Evolutionary conservation across 257 asterid genomes (phyloP), one percentile per base, ranked within the genome.

Genomic region (Nicotiana sylvestris): DNA sequence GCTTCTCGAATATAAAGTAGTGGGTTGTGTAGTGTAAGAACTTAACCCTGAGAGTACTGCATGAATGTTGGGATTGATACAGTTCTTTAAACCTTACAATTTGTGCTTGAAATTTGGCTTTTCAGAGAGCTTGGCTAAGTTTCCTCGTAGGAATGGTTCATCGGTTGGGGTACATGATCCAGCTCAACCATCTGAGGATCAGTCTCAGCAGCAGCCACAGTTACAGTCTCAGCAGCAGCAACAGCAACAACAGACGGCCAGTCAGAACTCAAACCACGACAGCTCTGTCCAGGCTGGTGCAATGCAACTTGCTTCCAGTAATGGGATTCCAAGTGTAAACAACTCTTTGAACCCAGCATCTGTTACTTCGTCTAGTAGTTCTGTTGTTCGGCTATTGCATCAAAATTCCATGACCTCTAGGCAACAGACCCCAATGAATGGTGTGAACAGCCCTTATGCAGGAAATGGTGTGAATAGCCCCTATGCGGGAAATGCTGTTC

Each of bases 41-140:
- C 15, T 33, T 35, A 67, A 33, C 51, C 76, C 53, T 67, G 53
- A 17, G 76, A 33, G 51, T 67, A 67, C 76, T 5, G 3, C 51
- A 67, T 66, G 49, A 8, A 4, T 67, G 51, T 67, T 67, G 27
- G 51, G 51, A 46, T 67, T 67, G 51, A 33, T 3, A 1, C 76
- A 33, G 12, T 67, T 67, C 76, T 8, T 33, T 33, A 32, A 46
- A 78, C 66, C 58, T 72, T 33, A 49, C 66, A 35, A 17, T 58
- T 58, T 43, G 25, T 16, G 2, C 13, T 56, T 83, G 39, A 9
- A 57, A 62, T 76, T 62, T 33, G 39, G 80, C 82, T 88, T 79
- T 74, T 6, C 94, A 96, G 99, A 94, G 88, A 96, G 99, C 85
- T 89, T 96, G 91, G 86, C 95, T 68, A 96, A 94, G 90, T 94